Evolutionary conservation across 2,329 filamentous ascomycete genomes (phyloP).

Genomic region (Fusarium metavorans): DNA sequence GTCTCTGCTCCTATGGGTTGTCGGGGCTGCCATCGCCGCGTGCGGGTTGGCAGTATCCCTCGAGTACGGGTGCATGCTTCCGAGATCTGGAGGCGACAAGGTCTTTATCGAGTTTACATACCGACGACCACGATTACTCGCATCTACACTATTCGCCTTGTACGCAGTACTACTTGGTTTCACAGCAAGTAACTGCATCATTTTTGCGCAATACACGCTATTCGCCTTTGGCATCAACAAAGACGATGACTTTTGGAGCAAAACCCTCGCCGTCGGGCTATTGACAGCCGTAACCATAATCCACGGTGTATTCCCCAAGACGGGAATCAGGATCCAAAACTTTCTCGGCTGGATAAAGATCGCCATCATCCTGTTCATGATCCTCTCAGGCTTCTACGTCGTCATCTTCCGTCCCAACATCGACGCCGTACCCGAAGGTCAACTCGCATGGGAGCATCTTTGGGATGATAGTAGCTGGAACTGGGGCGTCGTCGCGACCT

Average conservation of each 20-base stretch:
- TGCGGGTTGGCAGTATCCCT: slow-evolving; percentile 72
- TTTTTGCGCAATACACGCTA: slow-evolving; percentile 74
- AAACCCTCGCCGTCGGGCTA: slow-evolving; percentile 67
- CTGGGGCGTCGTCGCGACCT: slow-evolving; percentile 74
- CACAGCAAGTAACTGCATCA: slow-evolving; percentile 76
- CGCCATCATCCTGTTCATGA: slow-evolving; percentile 70
- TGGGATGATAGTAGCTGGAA: slow-evolving; percentile 77
- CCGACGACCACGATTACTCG: slow-evolving; percentile 71
- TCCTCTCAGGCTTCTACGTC: slow-evolving; percentile 69
- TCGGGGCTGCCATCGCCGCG: slow-evolving; percentile 71
- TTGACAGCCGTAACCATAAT: slow-evolving; percentile 68
- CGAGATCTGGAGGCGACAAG: slow-evolving; percentile 75
- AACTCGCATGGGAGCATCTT: slow-evolving; percentile 62
- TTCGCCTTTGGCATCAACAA: slow-evolving; percentile 67
- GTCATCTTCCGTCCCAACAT: slow-evolving; percentile 58
- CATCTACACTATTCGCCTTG: slow-evolving; percentile 72
- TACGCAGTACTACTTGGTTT: slow-evolving; percentile 75
- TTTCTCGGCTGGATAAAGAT: slow-evolving; percentile 74
- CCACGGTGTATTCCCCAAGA: slow-evolving; percentile 68
- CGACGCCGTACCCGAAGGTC: slow-evolving; percentile 8
- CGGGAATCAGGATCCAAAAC: slow-evolving; percentile 71
- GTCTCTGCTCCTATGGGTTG: slow-evolving; percentile 71
- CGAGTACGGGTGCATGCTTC: slow-evolving; percentile 79
- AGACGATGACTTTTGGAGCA: slow-evolving; percentile 63
- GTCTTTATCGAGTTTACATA: slow-evolving; percentile 80